phyloP scores from a whole-genome alignment of 257 asterid species.

The Petunia secreta region DNA sequence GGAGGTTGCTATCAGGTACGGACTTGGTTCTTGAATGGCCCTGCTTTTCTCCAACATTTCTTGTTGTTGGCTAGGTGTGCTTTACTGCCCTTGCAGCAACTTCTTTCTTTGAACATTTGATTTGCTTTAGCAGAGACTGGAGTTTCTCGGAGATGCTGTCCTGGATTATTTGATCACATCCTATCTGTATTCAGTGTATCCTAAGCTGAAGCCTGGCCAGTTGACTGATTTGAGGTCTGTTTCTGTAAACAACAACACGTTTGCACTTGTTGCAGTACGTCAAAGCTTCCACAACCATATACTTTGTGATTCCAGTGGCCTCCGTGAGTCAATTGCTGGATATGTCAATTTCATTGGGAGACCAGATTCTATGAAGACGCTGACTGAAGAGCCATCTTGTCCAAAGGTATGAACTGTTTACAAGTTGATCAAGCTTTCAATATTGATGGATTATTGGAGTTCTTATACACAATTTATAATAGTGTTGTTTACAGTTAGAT shows the following conservation, averaged over 20 bases:
- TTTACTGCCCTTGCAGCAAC: background rate
- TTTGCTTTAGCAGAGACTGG: slow-evolving; percentile 76
- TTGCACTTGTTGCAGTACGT: slow-evolving; percentile 79
- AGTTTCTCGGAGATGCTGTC: slow-evolving; percentile 97
- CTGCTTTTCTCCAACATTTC: slow-evolving; percentile 9
- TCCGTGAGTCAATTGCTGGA: slow-evolving; percentile 61
- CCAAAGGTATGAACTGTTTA: slow-evolving; percentile 66
- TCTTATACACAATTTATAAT: slow-evolving; percentile 21
- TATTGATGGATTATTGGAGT: slow-evolving; percentile 10
- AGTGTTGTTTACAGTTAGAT: background rate
- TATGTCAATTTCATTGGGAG: slow-evolving; percentile 53
- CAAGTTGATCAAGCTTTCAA: background rate
- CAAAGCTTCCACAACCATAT: slow-evolving; percentile 67
- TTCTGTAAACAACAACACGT: slow-evolving; percentile 68
- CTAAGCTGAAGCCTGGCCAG: slow-evolving; percentile 89
- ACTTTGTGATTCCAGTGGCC: slow-evolving; percentile 65
- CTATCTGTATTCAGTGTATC: slow-evolving; percentile 82
- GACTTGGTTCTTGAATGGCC: slow-evolving; percentile 17
- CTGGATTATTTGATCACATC: slow-evolving; percentile 96
- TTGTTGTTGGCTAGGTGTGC: background rate
- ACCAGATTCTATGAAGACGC: slow-evolving; percentile 42
- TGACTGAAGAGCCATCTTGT: slow-evolving; percentile 61
- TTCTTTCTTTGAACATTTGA: slow-evolving; percentile 24
- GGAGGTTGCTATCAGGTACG: slow-evolving; percentile 98
- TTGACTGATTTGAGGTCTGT: slow-evolving; percentile 92